A percentile compares a stretch with the other conserved stretches of the same genome.
phyloP scores from a whole-genome alignment of 371 early-diverging fungal species.

The Rhizopus stolonifer region DNA sequence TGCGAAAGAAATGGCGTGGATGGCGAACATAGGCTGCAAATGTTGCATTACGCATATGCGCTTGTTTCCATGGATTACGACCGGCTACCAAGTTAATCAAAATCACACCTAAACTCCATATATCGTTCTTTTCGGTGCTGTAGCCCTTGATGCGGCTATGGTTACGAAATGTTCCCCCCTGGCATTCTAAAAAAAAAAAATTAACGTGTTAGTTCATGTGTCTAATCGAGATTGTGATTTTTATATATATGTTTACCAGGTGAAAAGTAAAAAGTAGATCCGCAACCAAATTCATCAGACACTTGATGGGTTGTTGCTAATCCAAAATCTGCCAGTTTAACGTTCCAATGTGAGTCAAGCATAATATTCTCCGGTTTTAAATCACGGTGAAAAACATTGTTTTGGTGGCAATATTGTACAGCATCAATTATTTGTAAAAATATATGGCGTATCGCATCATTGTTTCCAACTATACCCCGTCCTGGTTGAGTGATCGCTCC shows the following conservation, averaged over 20 bases:
- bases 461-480: slow-evolving; percentile 53
- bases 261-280: slow-evolving; percentile 89
- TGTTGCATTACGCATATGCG: slow-evolving; percentile 64
- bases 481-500: slow-evolving; percentile 55
- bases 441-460: slow-evolving; percentile 64
- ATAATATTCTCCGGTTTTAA: slow-evolving; percentile 93
- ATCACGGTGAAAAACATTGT: slow-evolving; percentile 85
- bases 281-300: slow-evolving; percentile 77
- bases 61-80: slow-evolving; percentile 83
- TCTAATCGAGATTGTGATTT: slow-evolving; percentile 8
- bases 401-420: slow-evolving; percentile 76
- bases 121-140: slow-evolving; percentile 74
- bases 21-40: slow-evolving; percentile 66
- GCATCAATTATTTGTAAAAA: slow-evolving; percentile 85
- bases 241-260: slow-evolving; percentile 56
- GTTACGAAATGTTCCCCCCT: slow-evolving; percentile 51
- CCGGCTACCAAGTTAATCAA: slow-evolving; percentile 76
- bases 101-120: slow-evolving; percentile 85
- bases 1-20: slow-evolving; percentile 62
- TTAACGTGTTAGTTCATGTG: too few species aligned
- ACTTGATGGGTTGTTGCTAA: slow-evolving; percentile 66
- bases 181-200: slow-evolving; percentile 58
- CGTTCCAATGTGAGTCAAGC: slow-evolving; percentile 43
- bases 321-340: slow-evolving; percentile 81
- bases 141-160: slow-evolving; percentile 52